Percentiles rank a stretch among this genome's conserved stretches.
phyloP scores from a whole-genome alignment of 129 eudicot genomes.

The Erigeron canadensis region DNA sequence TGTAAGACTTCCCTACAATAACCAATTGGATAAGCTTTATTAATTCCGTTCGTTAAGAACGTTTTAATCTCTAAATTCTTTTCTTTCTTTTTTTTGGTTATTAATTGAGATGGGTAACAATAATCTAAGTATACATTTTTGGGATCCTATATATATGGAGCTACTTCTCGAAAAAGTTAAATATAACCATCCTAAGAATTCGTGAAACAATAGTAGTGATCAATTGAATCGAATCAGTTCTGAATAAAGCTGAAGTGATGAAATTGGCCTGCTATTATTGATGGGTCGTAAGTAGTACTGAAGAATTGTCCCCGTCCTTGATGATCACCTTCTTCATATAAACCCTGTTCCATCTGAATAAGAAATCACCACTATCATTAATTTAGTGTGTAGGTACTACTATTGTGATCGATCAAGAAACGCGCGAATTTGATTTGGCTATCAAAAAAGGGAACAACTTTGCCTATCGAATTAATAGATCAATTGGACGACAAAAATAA shows the following conservation, averaged over 20 bases:
- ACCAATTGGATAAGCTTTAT: neutral
- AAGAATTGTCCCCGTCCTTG: conserved; percentile 35
- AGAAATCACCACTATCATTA: neutral
- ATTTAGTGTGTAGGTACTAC: conserved; percentile 8
- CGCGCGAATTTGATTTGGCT: neutral
- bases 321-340: conserved; percentile 43
- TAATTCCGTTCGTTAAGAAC: no score
- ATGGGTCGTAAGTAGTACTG: conserved; percentile 27
- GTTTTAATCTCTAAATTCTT: neutral
- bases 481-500: neutral
- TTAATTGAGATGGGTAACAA: conserved; percentile 4
- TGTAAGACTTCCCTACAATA: no score
- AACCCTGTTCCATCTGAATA: conserved; percentile 78
- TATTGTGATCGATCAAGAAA: neutral
- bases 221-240: conserved; percentile 8
- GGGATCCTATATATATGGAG: conserved; percentile 7
- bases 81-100: neutral
- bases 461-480: conserved; percentile 6
- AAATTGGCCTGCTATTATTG: conserved; percentile 24
- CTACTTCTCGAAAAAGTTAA: neutral
- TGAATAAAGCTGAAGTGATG: conserved; percentile 30
- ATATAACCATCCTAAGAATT: conserved; percentile 7
- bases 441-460: neutral
- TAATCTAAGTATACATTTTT: neutral
- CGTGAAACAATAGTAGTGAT: neutral